Evolutionary conservation across 2,329 filamentous ascomycete genomes (phyloP).

Genomic region (Neopestalotiopsis sp.): DNA sequence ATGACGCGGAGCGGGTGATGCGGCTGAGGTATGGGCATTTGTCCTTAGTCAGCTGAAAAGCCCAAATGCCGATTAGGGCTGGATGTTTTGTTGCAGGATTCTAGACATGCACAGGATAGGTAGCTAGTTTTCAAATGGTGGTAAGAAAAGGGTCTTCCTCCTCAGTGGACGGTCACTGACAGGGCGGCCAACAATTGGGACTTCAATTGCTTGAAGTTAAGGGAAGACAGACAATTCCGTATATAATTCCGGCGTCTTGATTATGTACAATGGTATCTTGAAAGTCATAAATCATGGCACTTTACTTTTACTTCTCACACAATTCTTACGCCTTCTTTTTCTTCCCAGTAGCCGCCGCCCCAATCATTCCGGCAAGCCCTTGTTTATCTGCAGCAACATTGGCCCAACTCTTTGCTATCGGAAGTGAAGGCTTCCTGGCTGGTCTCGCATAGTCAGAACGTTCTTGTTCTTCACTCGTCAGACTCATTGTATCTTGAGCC

Average conservation of each 20-base stretch:
- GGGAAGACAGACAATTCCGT: too few species aligned
- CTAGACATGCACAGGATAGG: too few species aligned
- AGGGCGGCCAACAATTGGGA: too few species aligned
- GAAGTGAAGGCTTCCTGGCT: background rate
- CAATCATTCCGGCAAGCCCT: background rate
- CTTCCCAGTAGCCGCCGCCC: background rate
- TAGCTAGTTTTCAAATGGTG: too few species aligned
- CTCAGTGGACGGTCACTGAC: too few species aligned
- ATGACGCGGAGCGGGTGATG: too few species aligned
- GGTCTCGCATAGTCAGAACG: background rate
- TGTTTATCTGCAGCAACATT: constrained; percentile 7
- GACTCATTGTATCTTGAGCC: background rate
- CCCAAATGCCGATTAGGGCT: too few species aligned
- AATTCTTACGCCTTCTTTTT: background rate
- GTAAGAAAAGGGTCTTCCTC: too few species aligned
- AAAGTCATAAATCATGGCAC: background rate
- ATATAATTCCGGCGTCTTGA: background rate
- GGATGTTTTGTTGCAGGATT: too few species aligned
- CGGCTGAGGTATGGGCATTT: too few species aligned
- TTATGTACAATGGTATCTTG: background rate
- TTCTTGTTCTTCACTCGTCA: background rate
- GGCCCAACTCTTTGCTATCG: constrained; percentile 12
- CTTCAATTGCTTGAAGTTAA: too few species aligned
- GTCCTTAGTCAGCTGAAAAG: too few species aligned
- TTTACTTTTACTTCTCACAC: background rate